Evolutionary conservation across 257 asterid genomes (phyloP).

Genomic region (Penstemon barbatus): DNA sequence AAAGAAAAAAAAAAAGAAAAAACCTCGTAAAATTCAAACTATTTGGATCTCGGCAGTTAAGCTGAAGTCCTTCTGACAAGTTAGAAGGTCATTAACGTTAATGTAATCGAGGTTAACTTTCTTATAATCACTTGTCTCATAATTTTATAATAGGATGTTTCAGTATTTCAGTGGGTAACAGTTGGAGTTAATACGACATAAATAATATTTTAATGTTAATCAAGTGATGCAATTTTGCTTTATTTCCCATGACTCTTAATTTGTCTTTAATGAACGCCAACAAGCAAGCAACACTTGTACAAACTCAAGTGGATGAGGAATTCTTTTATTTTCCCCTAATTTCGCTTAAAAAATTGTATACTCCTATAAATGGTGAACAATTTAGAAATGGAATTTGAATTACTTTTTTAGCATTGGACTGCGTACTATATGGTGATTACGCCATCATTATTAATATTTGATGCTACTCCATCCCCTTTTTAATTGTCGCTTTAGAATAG

Average conservation of each 20-base stretch:
- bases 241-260: not conserved
- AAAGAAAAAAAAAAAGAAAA: too few species aligned
- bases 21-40: too few species aligned
- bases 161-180: constrained; percentile 18
- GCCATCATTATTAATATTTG: too few species aligned
- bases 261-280: not conserved
- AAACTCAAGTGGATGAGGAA: not conserved
- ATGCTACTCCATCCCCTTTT: too few species aligned
- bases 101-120: constrained; percentile 8
- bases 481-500: too few species aligned
- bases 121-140: constrained; percentile 19
- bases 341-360: not conserved
- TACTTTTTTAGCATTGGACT: too few species aligned
- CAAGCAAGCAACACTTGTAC: not conserved
- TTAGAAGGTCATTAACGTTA: constrained; percentile 9
- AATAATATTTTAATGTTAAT: constrained; percentile 10
- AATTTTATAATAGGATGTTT: not conserved
- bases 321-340: not conserved
- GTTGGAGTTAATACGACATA: constrained; percentile 25
- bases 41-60: not conserved
- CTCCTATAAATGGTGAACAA: too few species aligned
- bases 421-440: too few species aligned
- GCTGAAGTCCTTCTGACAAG: not conserved
- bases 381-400: too few species aligned
- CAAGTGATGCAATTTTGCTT: constrained; percentile 24